These are phyloP conservation scores for Cryptococcus deneoformans DNA, from an alignment of 1,284 basidiomycete genomes.

Conservation along the genomic window DNA sequence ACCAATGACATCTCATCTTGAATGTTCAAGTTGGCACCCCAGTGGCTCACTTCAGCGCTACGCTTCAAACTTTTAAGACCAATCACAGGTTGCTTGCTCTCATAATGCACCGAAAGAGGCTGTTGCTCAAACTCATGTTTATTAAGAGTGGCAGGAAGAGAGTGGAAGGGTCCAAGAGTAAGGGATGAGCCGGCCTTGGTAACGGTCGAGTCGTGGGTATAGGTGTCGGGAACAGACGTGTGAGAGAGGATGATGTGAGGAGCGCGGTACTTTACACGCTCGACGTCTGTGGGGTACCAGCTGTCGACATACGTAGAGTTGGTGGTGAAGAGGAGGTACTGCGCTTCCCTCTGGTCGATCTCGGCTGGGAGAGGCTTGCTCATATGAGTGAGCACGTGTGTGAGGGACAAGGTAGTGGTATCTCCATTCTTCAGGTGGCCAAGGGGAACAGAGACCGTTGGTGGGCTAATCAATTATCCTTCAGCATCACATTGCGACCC, in stretches of 20 bases:
- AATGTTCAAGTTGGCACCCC: conserved; percentile 92
- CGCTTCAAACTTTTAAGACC: conserved; percentile 71
- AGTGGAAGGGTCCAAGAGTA: conserved; percentile 82
- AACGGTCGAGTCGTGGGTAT: conserved; percentile 43
- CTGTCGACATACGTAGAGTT: conserved; percentile 67
- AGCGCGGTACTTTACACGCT: conserved; percentile 80
- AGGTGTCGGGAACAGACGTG: conserved; percentile 52
- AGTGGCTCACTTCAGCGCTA: conserved; percentile 88
- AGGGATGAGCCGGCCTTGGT: conserved; percentile 76
- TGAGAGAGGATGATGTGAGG: conserved; percentile 65
- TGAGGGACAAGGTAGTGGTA: conserved; percentile 69
- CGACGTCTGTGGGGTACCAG: conserved; percentile 75
- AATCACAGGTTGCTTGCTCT: conserved; percentile 72
- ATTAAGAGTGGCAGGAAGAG: conserved; percentile 61
- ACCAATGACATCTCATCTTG: conserved; percentile 80
- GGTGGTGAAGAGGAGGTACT: conserved; percentile 72
- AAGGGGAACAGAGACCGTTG: conserved; percentile 33
- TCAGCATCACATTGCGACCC: not conserved
- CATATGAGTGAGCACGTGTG: conserved; percentile 70
- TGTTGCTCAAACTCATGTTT: conserved; percentile 59
- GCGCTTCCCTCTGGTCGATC: conserved; percentile 73
- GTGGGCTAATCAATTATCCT: conserved; percentile 35
- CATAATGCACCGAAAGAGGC: conserved; percentile 71
- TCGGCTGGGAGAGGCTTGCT: conserved; percentile 70
- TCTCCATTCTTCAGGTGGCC: conserved; percentile 53